Evolutionary conservation across 768 basidiomycete species (phyloP).

Genomic region (Panus rudis): DNA sequence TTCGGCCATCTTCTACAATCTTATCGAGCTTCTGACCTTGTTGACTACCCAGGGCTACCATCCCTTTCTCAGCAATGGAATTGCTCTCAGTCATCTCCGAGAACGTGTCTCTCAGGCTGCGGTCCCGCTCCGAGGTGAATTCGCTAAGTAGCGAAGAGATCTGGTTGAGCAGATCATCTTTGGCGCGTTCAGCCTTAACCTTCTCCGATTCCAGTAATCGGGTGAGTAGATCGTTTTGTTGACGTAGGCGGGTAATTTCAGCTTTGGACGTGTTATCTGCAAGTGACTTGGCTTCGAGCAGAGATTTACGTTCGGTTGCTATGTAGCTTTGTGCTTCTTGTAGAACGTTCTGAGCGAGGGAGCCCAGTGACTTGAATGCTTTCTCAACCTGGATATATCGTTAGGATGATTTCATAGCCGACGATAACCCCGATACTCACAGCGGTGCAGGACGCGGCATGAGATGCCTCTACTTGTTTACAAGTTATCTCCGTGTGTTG

Average conservation of each 20-base stretch:
- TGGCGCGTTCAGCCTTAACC: constrained; percentile 56
- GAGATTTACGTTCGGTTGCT: constrained; percentile 43
- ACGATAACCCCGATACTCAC: constrained; percentile 23
- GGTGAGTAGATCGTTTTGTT: constrained; percentile 63
- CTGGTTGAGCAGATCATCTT: constrained; percentile 67
- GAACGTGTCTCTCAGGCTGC: constrained; percentile 53
- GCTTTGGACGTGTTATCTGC: constrained; percentile 38
- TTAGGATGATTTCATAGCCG: not conserved
- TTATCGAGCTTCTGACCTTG: constrained; percentile 41
- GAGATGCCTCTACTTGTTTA: constrained; percentile 36
- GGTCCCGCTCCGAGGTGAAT: constrained; percentile 64
- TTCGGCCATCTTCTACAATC: constrained; percentile 34
- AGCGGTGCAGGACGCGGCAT: constrained; percentile 37
- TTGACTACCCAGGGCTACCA: constrained; percentile 39
- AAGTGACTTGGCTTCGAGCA: constrained; percentile 42
- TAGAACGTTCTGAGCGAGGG: constrained; percentile 54
- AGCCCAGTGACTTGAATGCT: constrained; percentile 50
- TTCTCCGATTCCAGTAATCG: constrained; percentile 62
- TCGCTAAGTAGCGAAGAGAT: constrained; percentile 66
- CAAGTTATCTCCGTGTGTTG: constrained; percentile 42
- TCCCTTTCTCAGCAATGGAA: constrained; percentile 41
- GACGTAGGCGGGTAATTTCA: constrained; percentile 55
- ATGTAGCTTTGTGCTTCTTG: constrained; percentile 53
- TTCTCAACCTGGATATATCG: constrained; percentile 37
- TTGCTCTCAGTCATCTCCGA: constrained; percentile 49